Evolutionary conservation across 495 filamentous ascomycete genomes (phyloP), one percentile per base, ranked within the genome.

Genomic region (Neurospora africana): DNA sequence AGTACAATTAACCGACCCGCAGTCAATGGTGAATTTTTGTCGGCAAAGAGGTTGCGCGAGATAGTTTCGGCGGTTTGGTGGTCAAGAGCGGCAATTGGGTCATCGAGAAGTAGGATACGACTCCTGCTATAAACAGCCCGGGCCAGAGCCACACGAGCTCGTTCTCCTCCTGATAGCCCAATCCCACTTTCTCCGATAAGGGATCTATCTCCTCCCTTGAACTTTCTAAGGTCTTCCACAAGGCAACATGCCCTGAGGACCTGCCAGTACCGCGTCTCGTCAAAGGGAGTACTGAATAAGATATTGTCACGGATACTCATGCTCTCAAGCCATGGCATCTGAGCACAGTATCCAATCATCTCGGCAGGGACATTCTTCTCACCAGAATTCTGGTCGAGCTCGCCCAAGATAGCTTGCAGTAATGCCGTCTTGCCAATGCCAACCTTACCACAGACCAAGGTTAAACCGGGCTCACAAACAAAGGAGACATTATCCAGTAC

Each of bases 151-250:
- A 99, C 85, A 27, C 96, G 89, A 47, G 96, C 95, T 81, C 93
- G 97, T 80, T 99, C 96, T 39, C 96, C 96, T 43, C 96, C 96
- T 4, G 93, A 97, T 13, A 99, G 87, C 1, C 95, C 97, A 58
- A 98, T 97, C 0, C 96, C 96, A 75, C 96, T 91, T 80, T 99
- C 95, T 67, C 96, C 95, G 71, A 99, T 96, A 81, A 97, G 88
- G 1, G 95, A 97, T 73, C 92, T 89, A 77, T 99, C 96, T 30
- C 93, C 95, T 80, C 97, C 93, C n/a, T 93, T 92, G 58, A 98
- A 87, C 70, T 87, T 89, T 68, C 91, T 90, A 75, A 99, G 92
- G 78, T 99, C 96, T 72, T 96, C 92, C 4, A 87, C 77, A n/a
- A 99, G 84, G 70, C 96, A 96, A 79, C 95, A 98, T 19, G 96